Conservation (phyloP, 2,329 filamentous ascomycete species). For the Balansia obtecta region DNA sequence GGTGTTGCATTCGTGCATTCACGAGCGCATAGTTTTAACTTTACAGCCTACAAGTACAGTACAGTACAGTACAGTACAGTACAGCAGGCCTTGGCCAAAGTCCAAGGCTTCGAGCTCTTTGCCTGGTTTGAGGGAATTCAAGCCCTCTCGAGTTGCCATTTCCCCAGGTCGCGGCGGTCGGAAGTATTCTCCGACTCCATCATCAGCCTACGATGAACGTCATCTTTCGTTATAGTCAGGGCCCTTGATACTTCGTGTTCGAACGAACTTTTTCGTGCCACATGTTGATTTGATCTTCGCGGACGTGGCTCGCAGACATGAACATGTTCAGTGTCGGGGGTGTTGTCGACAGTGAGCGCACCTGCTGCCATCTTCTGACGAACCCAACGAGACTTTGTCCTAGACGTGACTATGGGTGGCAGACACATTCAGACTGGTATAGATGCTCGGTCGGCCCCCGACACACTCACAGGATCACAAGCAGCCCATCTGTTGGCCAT, state of each 20-base stretch:
- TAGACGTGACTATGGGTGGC: neutral
- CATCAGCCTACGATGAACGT: neutral
- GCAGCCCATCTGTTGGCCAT: neutral
- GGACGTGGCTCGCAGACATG: neutral
- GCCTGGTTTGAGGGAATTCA: neutral
- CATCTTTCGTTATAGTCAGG: neutral
- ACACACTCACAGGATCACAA: neutral
- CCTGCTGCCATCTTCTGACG: conserved; percentile 1
- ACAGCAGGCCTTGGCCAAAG: too few species aligned
- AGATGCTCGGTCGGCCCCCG: neutral
- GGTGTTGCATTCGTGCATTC: too few species aligned
- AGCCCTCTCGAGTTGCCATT: neutral
- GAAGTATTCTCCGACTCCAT: neutral
- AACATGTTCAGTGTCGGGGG: neutral
- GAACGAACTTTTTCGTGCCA: neutral
- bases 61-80: too few species aligned
- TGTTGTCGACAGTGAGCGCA: neutral
- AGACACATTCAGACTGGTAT: neutral
- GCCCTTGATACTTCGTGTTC: neutral
- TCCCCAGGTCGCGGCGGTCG: neutral
- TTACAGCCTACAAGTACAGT: too few species aligned
- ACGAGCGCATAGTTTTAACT: too few species aligned
- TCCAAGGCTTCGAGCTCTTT: neutral
- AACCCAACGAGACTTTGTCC: neutral
- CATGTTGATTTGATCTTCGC: neutral